Base-by-base conservation (phyloP, 345 rosid genomes). In the Odontarrhena argentea region DNA sequence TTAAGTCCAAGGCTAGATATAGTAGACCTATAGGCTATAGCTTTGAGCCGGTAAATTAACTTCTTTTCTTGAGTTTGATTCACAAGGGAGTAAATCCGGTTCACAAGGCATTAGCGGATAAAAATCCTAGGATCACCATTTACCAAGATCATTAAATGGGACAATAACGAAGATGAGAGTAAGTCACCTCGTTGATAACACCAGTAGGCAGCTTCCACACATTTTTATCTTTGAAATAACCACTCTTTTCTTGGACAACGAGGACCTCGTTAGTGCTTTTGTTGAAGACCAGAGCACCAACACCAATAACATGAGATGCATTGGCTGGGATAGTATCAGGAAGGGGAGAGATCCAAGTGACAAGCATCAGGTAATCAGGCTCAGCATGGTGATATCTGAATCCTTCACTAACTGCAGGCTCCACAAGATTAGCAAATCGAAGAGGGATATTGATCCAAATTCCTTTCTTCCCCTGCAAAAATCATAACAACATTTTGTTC, bases 201-300 rank as follows among this genome's bases (percentile, higher is more conserved):
- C 96, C 96, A 0, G 94, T 87, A 3, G 96, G 96, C 15, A 85
- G 65, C 54, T 89, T 89, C 94, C 96, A 89, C 0, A 84, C 66
- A 8, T 74, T 82, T 7, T 22, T 78, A 12, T 75, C 88, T 69
- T 57, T 62, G 69, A 85, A 85, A 10, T 18, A 42, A 9, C 96
- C 94, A 41, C 4, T 38, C 1, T 57, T 79, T 63, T 89, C 96
- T 64, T 82, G 87, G 44, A 89, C 96, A 15, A 89, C 96, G 6
- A 89, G 88, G 44, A 89, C 75, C 96, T 89, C 82, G 35, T 3
- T 0, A 68, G 50, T 53, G 9, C 70, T 73, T n/a, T 75, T 53
- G 55, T 86, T 89, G 15, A 85, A 32, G 61, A 89, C 76, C 51
- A 86, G 77, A n/a, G 89, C 91, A 49, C 87, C 87, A 6, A 86